Percentiles rank a stretch among this genome's conserved stretches.
These are phyloP conservation scores for Teratosphaeria destructans DNA, from an alignment of 2,329 filamentous ascomycete species.

Conservation along the genomic window DNA sequence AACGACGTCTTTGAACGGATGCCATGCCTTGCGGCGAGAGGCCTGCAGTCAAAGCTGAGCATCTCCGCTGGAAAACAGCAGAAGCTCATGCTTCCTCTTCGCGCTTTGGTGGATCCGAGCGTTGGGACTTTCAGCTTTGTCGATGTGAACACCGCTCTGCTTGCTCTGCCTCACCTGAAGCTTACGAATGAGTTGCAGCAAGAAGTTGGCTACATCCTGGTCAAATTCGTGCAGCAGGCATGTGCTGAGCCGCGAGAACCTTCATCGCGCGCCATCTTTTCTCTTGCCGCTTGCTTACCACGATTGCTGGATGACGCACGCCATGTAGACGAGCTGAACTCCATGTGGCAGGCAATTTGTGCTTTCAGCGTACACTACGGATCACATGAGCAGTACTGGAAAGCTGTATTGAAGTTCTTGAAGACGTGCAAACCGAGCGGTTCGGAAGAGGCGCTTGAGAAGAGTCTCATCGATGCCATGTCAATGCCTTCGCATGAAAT, in stretches of 20 bases:
- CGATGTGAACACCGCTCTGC: slow-evolving; percentile 7
- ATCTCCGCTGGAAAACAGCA: neutral
- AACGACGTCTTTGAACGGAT: neutral
- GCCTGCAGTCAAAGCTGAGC: neutral
- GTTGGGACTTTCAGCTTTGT: neutral
- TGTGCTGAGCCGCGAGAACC: neutral
- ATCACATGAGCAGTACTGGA: slow-evolving; percentile 17
- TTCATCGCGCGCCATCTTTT: slow-evolving; percentile 7
- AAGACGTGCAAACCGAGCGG: slow-evolving; percentile 4
- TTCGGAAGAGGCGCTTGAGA: slow-evolving; percentile 48
- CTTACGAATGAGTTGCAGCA: slow-evolving; percentile 7
- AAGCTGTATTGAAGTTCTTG: slow-evolving; percentile 15
- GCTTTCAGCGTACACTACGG: slow-evolving; percentile 5
- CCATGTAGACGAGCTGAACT: neutral
- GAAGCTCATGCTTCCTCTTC: neutral
- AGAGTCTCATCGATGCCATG: slow-evolving; percentile 61
- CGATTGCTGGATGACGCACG: slow-evolving; percentile 7
- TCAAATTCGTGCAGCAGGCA: neutral
- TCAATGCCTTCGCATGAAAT: slow-evolving; percentile 64
- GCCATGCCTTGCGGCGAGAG: slow-evolving; percentile 1
- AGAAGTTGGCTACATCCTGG: slow-evolving; percentile 3
- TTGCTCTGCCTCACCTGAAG: slow-evolving; percentile 10
- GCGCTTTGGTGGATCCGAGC: neutral
- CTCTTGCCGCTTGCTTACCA: slow-evolving; percentile 13
- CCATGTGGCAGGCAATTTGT: slow-evolving; percentile 14